Evolutionary conservation across 768 basidiomycete species (phyloP), one percentile per base, ranked within the genome.

Genomic region (Leccinum ochraceum): DNA sequence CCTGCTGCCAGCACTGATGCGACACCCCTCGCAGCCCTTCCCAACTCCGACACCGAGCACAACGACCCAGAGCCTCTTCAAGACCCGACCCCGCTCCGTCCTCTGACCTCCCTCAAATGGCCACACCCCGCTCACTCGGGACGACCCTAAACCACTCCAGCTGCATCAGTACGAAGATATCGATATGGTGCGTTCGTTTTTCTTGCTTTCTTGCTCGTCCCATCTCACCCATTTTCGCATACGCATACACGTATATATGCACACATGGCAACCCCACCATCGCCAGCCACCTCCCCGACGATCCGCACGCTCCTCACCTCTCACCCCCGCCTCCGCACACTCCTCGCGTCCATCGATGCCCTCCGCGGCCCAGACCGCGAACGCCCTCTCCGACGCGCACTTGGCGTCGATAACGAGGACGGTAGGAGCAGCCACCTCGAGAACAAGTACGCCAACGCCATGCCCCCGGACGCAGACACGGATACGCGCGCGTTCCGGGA

Each of bases 71-170:
- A 44, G 17, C 13, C 17, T 22, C 63, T 81, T 16, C 68, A 70
- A 22, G 78, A 82, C 14, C 78, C 78, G 6, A 65, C 72, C 10
- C 73, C 78, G 2, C 81, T 89, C 4, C 84, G 84, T 8, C 83
- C 90, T 2, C 78, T 95, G 44, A 88, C 91, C 0, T 81, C 89
- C 14, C 78, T 95, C 39, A 84, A 83, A 28, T 95, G 94, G 93
- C 94, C 94, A 0, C 93, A 92, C 68, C 72, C 94, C 94, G 1
- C 80, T 96, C 52, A 88, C 88, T 65, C 80, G 89, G 6, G 88
- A 96, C 67, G 92, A 95, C 69, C 94, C 92, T 0, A 93, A 94
- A 72, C 80, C 85, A 0, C 76, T 96, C 0, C 85, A 88, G 59
- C 71, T 86, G 0, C 78, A 70, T 44, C 90, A 94, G 59, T 93